Evolutionary conservation across 2,329 filamentous ascomycete genomes (phyloP), one percentile per base, ranked within the genome.

Genomic region (Fonsecaea monophora): DNA sequence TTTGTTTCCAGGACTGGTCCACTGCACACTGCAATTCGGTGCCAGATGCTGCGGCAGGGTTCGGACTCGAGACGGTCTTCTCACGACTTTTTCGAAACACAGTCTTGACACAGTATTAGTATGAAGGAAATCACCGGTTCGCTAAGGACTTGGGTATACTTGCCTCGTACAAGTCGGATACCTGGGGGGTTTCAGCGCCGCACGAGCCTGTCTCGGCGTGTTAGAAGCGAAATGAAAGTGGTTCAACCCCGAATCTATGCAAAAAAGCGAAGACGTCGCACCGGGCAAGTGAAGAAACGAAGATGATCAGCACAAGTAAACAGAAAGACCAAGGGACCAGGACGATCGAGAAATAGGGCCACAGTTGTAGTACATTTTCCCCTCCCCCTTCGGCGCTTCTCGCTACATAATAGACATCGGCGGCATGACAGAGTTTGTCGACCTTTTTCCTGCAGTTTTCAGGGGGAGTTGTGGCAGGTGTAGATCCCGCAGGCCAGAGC

Each of bases 41-140:
- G 13, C 37, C 59, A 18, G 60, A 59, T 64, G 63, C 50, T 65
- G 56, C 53, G 57, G 66, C 60, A 68, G 59, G 66, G 42, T 62
- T 42, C 45, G 45, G 53, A 60, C 60, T 60, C 34, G 63, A 57
- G 60, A 60, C 62, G 50, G 60, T 34, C 15, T 62, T 50, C 21
- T n/a, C 61, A 32, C 59, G 57, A 67, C 25, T 53, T 54, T 60
- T 59, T 67, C 62, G 66, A 68, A 70, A 68, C 68, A 55, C 40
- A 25, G 53, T 48, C 68, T 62, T 70, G 68, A 70, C 62, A 70
- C 68, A 66, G 63, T 53, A 67, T 67, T 40, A 70, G 66, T 66
- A 50, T 62, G 66, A 66, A 60, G 42, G 57, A 68, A 50, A 68
- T 62, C 63, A 59, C 53, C 10, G 55, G 38, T 40, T 60, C 58